Base-by-base conservation (phyloP, 2,329 filamentous ascomycete genomes). In the Epichloe typhina region DNA sequence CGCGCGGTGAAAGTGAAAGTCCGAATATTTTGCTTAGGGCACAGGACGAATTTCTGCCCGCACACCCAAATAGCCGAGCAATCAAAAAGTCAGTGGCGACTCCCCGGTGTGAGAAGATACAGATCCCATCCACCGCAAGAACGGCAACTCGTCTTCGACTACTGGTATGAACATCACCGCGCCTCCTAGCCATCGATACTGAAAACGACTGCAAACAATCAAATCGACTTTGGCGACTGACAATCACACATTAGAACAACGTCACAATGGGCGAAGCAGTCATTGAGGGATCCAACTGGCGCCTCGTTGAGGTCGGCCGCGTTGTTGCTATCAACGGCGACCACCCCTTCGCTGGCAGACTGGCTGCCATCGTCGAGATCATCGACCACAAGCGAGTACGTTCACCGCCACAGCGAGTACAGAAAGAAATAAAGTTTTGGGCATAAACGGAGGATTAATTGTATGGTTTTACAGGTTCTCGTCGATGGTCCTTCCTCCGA, bases 371-470 rank as follows among this genome's bases (percentile, higher is more conserved):
- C 69, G 89, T 95, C 75, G 91, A 98, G 84, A 97, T 98, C 75
- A 93, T 98, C 77, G 93, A 98, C 78, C 91, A 98, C 86, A 96
- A 95, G 83, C 89, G 93, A 77, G 93, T 98, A 95, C 71, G 93
- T 88, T 69, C 33, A 49, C n/a, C 8, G n/a, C 17, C 23, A n/a
- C 15, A 19, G 21, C 47, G 37, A 26, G n/a, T 15, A 19, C 11
- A 2, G 1, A 31, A 33, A 23, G 21, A 21, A 23, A 17, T 12
- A 31, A 17, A 21, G 17, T 45, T 45, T 5, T 11, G 26, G 19
- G 7, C 13, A n/a, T 42, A 37, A 41, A 51, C 23, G 45, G 23
- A 42, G 36, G 46, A 49, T 53, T 53, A 55, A 53, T 44, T 7
- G 19, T 31, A 15, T 52, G 6, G 31, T 41, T 26, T 48, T 19